Evolutionary conservation across 2,329 filamentous ascomycete species (phyloP).

Genomic region (Aspergillus nomiae): DNA sequence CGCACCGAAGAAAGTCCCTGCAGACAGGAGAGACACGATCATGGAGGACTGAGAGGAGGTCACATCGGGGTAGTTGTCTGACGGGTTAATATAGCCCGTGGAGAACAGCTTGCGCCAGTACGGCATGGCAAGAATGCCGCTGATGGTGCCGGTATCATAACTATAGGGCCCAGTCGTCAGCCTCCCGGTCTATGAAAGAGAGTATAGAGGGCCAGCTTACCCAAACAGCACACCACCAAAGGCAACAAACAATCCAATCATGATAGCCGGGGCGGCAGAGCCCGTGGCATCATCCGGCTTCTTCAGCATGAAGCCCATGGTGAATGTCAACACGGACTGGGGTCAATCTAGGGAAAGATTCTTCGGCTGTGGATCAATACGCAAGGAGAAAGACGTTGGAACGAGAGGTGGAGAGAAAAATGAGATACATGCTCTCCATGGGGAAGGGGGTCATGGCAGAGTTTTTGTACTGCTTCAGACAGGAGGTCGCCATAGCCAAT

Average conservation of each 20-base stretch:
- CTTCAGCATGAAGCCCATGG: slow-evolving; percentile 48
- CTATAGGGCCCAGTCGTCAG: slow-evolving; percentile 15
- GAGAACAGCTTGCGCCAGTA: slow-evolving; percentile 43
- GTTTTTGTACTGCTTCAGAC: slow-evolving; percentile 9
- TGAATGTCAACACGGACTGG: neutral
- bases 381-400: neutral
- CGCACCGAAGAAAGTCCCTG: slow-evolving; percentile 73
- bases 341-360: neutral
- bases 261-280: slow-evolving; percentile 51
- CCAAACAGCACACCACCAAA: slow-evolving; percentile 63
- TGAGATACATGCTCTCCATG: slow-evolving; percentile 1
- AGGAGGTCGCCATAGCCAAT: neutral
- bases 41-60: slow-evolving; percentile 59
- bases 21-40: slow-evolving; percentile 73
- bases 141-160: slow-evolving; percentile 59
- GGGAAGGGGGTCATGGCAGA: neutral
- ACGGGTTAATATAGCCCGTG: slow-evolving; percentile 37
- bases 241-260: slow-evolving; percentile 60
- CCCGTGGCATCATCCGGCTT: slow-evolving; percentile 50
- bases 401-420: slow-evolving; percentile 2
- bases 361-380: neutral
- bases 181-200: slow-evolving; percentile 1
- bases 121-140: slow-evolving; percentile 53
- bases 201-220: slow-evolving; percentile 42
- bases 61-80: slow-evolving; percentile 46